These are phyloP conservation scores for Pseudozyma tsukubaensis DNA, from an alignment of 1,284 basidiomycete genomes.

Conservation along the genomic window DNA sequence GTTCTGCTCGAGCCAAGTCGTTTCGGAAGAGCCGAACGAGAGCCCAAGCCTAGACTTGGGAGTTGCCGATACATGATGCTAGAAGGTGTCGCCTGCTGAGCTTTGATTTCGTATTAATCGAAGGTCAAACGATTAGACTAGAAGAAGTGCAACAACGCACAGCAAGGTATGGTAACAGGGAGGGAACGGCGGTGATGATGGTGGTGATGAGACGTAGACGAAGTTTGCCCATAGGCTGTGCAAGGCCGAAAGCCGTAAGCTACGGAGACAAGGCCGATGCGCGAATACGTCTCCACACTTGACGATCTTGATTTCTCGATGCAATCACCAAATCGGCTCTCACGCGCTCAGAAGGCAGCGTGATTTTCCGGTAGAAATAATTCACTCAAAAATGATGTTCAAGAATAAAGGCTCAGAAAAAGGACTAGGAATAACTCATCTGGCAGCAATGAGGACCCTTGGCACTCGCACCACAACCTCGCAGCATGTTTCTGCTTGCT, in stretches of 20 bases:
- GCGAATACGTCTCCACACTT: neutral
- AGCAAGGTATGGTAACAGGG: neutral
- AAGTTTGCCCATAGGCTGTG: slow-evolving; percentile 2
- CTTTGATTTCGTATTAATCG: no score
- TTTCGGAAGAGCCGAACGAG: slow-evolving; percentile 30
- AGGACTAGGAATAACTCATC: neutral
- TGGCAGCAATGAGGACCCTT: no score
- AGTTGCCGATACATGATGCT: slow-evolving; percentile 32
- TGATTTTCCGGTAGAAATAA: neutral
- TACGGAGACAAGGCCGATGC: neutral
- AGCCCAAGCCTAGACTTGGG: slow-evolving; percentile 10
- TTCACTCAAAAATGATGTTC: neutral
- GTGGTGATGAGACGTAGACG: neutral
- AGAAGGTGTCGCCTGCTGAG: no score
- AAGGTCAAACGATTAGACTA: no score
- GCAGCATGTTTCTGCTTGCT: neutral
- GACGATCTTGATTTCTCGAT: neutral
- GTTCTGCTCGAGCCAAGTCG: neutral
- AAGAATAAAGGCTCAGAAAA: slow-evolving; percentile 4
- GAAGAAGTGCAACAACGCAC: neutral
- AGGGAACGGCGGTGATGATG: slow-evolving; percentile 1
- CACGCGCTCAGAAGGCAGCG: neutral
- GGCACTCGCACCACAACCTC: no score
- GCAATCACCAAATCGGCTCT: neutral
- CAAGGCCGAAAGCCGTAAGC: slow-evolving; percentile 8